Percentiles rank a stretch among this genome's conserved stretches.
phyloP scores from a whole-genome alignment of 1,139 yeast genomes.

The Yamadazyma taylorii region DNA sequence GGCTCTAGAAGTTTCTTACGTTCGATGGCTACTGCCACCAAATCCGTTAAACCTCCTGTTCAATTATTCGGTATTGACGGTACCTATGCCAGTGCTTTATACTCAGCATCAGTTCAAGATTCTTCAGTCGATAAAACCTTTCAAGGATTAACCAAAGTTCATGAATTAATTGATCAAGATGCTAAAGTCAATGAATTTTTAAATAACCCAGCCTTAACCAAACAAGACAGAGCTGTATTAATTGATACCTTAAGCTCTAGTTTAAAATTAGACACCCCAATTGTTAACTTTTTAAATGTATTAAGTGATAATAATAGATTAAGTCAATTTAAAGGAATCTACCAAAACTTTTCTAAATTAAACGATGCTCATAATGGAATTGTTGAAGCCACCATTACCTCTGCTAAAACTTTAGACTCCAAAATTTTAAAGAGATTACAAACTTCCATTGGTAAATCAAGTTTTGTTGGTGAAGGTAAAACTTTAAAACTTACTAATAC shows the following conservation, averaged over 20 bases:
- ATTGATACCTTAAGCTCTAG: slow-evolving; percentile 59
- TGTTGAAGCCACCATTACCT: slow-evolving; percentile 90
- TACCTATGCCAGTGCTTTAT: slow-evolving; percentile 93
- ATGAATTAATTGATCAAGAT: slow-evolving; percentile 60
- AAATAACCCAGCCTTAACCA: slow-evolving; percentile 80
- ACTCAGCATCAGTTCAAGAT: slow-evolving; percentile 86
- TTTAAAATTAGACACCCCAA: slow-evolving; percentile 69
- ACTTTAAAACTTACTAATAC: slow-evolving; percentile 80
- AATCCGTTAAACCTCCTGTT: slow-evolving; percentile 77
- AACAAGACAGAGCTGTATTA: slow-evolving; percentile 70
- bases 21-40: slow-evolving; percentile 66
- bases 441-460: slow-evolving; percentile 72
- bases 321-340: slow-evolving; percentile 62
- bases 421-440: slow-evolving; percentile 79
- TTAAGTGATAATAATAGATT: slow-evolving; percentile 96
- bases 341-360: slow-evolving; percentile 71
- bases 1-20: slow-evolving; percentile 70
- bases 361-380: slow-evolving; percentile 89
- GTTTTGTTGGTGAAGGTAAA: slow-evolving; percentile 83
- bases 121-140: slow-evolving; percentile 73
- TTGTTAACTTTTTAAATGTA: slow-evolving; percentile 77
- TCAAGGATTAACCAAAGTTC: slow-evolving; percentile 62
- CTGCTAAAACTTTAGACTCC: slow-evolving; percentile 82
- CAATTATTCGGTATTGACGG: slow-evolving; percentile 96
- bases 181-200: slow-evolving; percentile 61